Conservation (phyloP, 495 filamentous ascomycete genomes). For the Neurospora sp. region DNA sequence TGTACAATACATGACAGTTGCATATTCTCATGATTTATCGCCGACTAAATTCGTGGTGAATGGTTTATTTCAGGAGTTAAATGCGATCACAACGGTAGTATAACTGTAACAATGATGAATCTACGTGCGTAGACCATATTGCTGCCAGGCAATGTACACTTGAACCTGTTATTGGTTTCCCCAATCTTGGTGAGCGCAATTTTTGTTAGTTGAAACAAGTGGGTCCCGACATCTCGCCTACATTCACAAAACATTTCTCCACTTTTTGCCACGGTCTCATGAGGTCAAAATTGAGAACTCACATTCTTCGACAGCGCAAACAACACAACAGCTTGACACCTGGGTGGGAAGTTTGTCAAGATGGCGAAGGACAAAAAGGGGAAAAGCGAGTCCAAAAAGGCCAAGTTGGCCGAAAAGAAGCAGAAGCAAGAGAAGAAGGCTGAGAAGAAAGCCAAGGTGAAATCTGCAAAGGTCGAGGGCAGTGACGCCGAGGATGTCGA, state of each 20-base stretch:
- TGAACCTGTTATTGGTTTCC: neutral
- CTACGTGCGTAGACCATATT: neutral
- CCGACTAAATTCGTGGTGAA: neutral
- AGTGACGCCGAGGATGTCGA: slow-evolving; percentile 89
- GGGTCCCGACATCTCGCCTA: neutral
- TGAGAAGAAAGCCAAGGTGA: slow-evolving; percentile 52
- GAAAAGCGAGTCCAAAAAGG: slow-evolving; percentile 51
- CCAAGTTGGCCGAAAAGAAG: slow-evolving; percentile 52
- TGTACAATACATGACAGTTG: neutral
- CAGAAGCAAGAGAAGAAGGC: slow-evolving; percentile 55
- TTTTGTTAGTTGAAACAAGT: neutral
- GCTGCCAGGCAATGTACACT: neutral
- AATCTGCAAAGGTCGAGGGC: slow-evolving; percentile 46
- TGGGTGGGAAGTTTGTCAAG: neutral
- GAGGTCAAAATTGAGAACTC: neutral
- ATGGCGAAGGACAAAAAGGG: slow-evolving; percentile 54
- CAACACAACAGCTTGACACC: neutral
- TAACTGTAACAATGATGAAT: neutral
- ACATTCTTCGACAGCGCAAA: neutral
- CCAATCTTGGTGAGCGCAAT: neutral
- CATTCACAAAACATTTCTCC: neutral
- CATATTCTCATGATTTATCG: neutral
- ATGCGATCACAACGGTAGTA: neutral
- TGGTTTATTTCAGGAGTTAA: neutral
- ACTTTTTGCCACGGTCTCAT: slow-evolving; percentile 3